These are phyloP conservation scores for Boletus rubescentipes DNA, from an alignment of 768 basidiomycete genomes.

Conservation along the genomic window DNA sequence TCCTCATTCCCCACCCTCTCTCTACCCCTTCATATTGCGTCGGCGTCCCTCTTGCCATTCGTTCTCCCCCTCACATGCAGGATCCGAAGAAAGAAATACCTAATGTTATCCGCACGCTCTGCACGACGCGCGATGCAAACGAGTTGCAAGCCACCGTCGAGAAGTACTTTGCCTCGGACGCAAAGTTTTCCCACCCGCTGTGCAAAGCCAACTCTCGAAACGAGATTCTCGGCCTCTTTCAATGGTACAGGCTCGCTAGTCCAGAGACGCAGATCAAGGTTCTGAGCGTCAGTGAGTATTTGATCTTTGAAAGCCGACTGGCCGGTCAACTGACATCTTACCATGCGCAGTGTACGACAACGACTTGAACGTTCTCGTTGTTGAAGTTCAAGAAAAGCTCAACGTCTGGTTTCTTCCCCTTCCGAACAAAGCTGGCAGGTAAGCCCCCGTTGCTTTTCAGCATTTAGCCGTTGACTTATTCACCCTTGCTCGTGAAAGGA, in stretches of 20 bases:
- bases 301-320: neutral
- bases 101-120: slow-evolving; percentile 44
- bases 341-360: slow-evolving; percentile 47
- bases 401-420: slow-evolving; percentile 48
- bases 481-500: slow-evolving; percentile 27
- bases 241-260: slow-evolving; percentile 68
- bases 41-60: neutral
- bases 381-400: slow-evolving; percentile 49
- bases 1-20: neutral
- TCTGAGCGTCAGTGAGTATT: slow-evolving; percentile 43
- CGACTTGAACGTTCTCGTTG: slow-evolving; percentile 38
- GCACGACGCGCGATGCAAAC: slow-evolving; percentile 48
- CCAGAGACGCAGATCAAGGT: slow-evolving; percentile 46
- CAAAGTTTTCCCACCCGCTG: slow-evolving; percentile 58
- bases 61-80: slow-evolving; percentile 43
- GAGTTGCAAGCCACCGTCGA: slow-evolving; percentile 46
- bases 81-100: slow-evolving; percentile 52
- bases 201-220: slow-evolving; percentile 57
- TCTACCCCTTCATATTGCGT: neutral
- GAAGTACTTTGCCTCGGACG: slow-evolving; percentile 54
- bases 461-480: neutral
- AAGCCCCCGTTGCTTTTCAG: slow-evolving; percentile 7
- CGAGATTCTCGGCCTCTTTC: slow-evolving; percentile 51
- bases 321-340: neutral
- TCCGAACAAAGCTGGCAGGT: slow-evolving; percentile 50